Evolutionary conservation across 148 eudicot species (phyloP), one percentile per base, ranked within the genome.

Genomic region (Diospyros lotus): DNA sequence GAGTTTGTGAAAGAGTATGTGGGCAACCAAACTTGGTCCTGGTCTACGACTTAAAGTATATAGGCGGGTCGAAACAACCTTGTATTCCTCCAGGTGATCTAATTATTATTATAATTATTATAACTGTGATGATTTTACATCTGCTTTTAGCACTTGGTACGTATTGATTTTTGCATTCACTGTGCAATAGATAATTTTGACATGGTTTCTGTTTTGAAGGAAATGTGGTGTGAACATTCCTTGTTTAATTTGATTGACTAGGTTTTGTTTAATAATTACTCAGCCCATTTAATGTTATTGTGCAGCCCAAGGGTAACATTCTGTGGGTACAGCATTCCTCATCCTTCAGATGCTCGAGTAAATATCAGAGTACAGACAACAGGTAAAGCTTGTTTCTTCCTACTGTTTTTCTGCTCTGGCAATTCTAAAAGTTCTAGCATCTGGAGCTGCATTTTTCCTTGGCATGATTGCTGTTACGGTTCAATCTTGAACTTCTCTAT

Each of bases 311-410:
- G 97, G 77, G 97, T 92, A 17, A 74, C 93, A 40, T 83, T 90
- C 67, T 92, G 93, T 55, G 97, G 96, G 51, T 94, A 94, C 87
- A 94, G 97, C 91, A 92, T 92, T 79, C 97, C 98, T 60, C 98
- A 94, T 76, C 97, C 98, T 64, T 84, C 98, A 15, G 97, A 94
- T 85, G 93, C 97, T 65, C 83, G 82, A 48, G 97, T 94, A 48
- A 94, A 94, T 71, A 82, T 94, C 80, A 84, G 93, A 85, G 93
- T 94, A 71, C 98, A 94, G 79, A 94, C 98, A 44, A 92, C 98
- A 52, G 97, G 98, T 94, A 85, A 66, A 40, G 44, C 66, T 46
- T 58, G 15, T 7, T 18, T 12, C 39, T 43, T 54, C 14, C 1
- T n/a, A 28, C 28, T 28, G 28, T 28, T 28, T 28, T 28, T 28